phyloP scores from a whole-genome alignment of 2,329 filamentous ascomycete species.

The Stagonosporopsis tanaceti region DNA sequence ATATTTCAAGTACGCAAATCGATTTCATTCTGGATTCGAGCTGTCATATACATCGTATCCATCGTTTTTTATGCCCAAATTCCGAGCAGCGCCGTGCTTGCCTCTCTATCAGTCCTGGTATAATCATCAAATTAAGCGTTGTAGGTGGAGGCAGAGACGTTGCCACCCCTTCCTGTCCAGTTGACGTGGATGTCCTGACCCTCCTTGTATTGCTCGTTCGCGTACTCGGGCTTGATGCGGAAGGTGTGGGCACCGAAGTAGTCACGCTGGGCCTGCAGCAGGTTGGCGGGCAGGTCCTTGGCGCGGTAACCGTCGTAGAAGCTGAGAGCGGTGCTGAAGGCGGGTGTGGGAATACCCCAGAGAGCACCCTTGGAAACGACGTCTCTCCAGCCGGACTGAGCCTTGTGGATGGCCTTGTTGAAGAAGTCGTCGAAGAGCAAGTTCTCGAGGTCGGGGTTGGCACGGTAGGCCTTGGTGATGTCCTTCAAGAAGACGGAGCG shows the following conservation, averaged over 20 bases:
- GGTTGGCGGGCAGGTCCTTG: conserved; percentile 95
- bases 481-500: conserved; percentile 99
- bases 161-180: conserved; percentile 98
- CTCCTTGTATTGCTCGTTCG: conserved; percentile 77
- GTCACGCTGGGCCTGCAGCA: conserved; percentile 98
- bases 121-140: conserved; percentile 72
- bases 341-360: conserved; percentile 93
- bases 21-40: conserved; percentile 36
- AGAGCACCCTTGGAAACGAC: conserved; percentile 90
- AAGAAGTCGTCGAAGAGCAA: conserved; percentile 99
- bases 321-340: conserved; percentile 94
- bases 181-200: conserved; percentile 97
- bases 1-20: conserved; percentile 22
- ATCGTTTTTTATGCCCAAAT: conserved; percentile 37
- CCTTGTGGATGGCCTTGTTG: conserved; percentile 98
- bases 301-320: conserved; percentile 99
- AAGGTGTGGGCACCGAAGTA: conserved; percentile 83
- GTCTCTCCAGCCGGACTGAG: conserved; percentile 68
- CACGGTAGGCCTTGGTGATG: conserved; percentile 96
- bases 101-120: conserved; percentile 23
- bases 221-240: conserved; percentile 62
- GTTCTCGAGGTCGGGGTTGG: conserved; percentile 94
- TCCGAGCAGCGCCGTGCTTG: conserved; percentile 21
- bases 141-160: conserved; percentile 97
- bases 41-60: conserved; percentile 27